Evolutionary conservation across 1,139 yeast genomes (phyloP).

Genomic region (Kluyveromyces sp.): DNA sequence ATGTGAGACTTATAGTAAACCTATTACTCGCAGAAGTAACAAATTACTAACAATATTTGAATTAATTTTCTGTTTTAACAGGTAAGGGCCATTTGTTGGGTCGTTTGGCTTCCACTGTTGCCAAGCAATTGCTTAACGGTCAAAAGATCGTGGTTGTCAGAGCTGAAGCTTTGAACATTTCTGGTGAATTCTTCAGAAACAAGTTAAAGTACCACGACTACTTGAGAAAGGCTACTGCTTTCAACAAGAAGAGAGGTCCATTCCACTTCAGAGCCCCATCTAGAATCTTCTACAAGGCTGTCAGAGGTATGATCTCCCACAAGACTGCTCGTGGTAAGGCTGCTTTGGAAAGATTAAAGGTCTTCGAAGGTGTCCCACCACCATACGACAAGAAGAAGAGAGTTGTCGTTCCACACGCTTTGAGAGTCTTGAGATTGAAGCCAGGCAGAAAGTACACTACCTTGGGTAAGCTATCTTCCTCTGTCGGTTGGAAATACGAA

Average conservation of each 20-base stretch:
- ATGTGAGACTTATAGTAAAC: too few species aligned
- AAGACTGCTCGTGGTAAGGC: constrained; percentile 99
- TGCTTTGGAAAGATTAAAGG: constrained; percentile 98
- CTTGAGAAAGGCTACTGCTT: constrained; percentile 98
- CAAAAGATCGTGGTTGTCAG: constrained; percentile 97
- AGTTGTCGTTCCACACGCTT: constrained; percentile 99
- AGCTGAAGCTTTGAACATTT: constrained; percentile 96
- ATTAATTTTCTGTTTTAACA: constrained; percentile 17
- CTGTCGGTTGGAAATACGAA: constrained; percentile 99
- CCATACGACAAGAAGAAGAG: constrained; percentile 99
- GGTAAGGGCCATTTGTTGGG: constrained; percentile 99
- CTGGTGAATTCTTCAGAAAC: constrained; percentile 99
- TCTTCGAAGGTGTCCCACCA: constrained; percentile 99
- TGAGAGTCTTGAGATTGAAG: constrained; percentile 97
- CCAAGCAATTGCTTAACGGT: constrained; percentile 97
- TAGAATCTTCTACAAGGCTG: constrained; percentile 98
- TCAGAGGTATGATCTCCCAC: constrained; percentile 99
- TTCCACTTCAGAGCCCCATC: constrained; percentile 99
- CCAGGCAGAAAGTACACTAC: constrained; percentile 99
- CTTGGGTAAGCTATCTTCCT: constrained; percentile 89
- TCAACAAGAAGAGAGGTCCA: constrained; percentile 98
- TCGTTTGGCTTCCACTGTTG: constrained; percentile 98
- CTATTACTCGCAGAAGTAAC: background rate
- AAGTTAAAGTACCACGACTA: constrained; percentile 99
- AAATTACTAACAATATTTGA: constrained; percentile 12